Evolutionary conservation across 805 yeast genomes (phyloP).

Genomic region (Zygoascus tannicola): DNA sequence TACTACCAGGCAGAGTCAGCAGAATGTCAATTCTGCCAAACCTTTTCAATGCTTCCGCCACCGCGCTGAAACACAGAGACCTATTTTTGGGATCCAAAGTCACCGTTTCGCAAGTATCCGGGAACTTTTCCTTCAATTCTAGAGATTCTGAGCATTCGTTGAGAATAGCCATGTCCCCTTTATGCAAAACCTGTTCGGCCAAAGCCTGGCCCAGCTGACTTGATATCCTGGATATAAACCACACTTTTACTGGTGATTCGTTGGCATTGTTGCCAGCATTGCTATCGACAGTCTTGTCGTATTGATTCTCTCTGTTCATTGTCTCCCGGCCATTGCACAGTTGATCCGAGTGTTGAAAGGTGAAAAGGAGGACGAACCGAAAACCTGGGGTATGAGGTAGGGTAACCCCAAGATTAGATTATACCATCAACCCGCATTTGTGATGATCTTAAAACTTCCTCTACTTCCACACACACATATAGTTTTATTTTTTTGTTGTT

Average conservation of each 20-base stretch:
- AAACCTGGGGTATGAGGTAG: too few species aligned
- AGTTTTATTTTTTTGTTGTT: too few species aligned
- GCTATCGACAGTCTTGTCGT: too few species aligned
- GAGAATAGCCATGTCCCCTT: constrained; percentile 15
- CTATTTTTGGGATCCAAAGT: constrained; percentile 5
- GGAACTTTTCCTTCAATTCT: constrained; percentile 4
- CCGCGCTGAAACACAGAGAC: constrained; percentile 13
- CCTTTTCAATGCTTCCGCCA: constrained; percentile 12
- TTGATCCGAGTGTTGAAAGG: too few species aligned
- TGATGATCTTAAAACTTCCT: too few species aligned
- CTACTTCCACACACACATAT: too few species aligned
- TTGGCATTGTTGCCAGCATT: constrained; percentile 6
- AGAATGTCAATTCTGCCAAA: constrained; percentile 16
- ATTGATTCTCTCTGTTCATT: too few species aligned
- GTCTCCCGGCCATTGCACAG: too few species aligned
- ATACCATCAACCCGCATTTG: too few species aligned
- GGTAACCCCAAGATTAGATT: too few species aligned
- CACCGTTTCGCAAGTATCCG: constrained; percentile 10
- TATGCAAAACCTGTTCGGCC: constrained; percentile 12
- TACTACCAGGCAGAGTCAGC: constrained; percentile 9
- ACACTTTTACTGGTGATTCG: constrained; percentile 9
- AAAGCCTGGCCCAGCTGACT: constrained; percentile 10
- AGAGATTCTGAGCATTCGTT: constrained; percentile 2
- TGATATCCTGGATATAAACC: constrained; percentile 13
- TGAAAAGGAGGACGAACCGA: too few species aligned